phyloP scores from a whole-genome alignment of 495 filamentous ascomycete species.

The Durotheca rogersii region DNA sequence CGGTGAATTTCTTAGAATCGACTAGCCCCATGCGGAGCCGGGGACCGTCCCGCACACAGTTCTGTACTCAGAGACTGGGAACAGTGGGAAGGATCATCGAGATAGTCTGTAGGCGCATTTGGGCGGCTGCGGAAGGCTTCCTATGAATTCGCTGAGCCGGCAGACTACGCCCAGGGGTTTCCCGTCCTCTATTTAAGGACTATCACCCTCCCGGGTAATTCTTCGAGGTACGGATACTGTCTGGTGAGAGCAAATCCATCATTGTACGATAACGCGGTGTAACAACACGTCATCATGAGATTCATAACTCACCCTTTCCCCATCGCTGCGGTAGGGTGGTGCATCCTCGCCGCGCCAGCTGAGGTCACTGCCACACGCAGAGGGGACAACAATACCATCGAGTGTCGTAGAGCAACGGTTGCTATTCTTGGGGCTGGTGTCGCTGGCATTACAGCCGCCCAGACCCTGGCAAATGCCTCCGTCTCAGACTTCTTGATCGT shows the following conservation, averaged over 20 bases:
- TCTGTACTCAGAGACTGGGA: not conserved
- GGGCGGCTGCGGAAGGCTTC: not conserved
- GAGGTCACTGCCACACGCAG: slow-evolving; percentile 8
- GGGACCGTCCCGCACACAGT: not conserved
- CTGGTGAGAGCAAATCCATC: not conserved
- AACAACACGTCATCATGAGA: slow-evolving; percentile 15
- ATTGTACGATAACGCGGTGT: not conserved
- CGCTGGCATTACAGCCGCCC: slow-evolving; percentile 71
- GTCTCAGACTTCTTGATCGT: slow-evolving; percentile 69
- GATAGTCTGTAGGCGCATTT: not conserved
- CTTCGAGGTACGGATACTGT: not conserved
- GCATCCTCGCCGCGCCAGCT: slow-evolving; percentile 16
- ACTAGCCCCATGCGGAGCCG: not conserved
- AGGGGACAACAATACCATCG: not conserved
- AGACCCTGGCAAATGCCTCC: slow-evolving; percentile 64
- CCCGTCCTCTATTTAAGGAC: not conserved
- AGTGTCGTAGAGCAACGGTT: slow-evolving; percentile 45
- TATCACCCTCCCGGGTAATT: no score
- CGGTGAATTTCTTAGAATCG: not conserved
- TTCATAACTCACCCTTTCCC: slow-evolving; percentile 1
- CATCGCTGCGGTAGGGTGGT: slow-evolving; percentile 8
- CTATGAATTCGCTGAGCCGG: not conserved
- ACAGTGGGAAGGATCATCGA: not conserved
- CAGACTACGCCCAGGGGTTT: not conserved
- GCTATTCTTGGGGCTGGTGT: slow-evolving; percentile 58